Conservation (phyloP, 192 early-diverging fungal genomes). For the Cetraspora pellucida region DNA sequence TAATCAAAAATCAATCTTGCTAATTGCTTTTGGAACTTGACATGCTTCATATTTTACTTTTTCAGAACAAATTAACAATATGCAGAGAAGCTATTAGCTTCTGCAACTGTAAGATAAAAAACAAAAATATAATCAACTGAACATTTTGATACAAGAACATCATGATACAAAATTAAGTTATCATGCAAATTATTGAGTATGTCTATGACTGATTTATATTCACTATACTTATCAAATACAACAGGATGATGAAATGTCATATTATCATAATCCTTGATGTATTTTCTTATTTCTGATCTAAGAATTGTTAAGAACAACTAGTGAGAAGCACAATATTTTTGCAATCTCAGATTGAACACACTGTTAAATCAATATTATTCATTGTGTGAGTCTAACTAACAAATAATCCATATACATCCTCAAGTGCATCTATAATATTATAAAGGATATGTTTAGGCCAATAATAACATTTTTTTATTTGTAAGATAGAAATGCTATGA, state of each 20-base stretch:
- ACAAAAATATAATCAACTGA: no score
- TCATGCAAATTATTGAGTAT: slow-evolving; percentile 17
- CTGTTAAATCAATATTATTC: no score
- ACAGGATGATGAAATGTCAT: neutral
- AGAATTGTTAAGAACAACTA: slow-evolving; percentile 17
- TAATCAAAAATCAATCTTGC: no score
- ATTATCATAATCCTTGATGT: slow-evolving; percentile 11
- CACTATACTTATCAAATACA: slow-evolving; percentile 3
- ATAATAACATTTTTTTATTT: slow-evolving; percentile 2
- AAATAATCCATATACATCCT: no score
- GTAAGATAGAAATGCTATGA: neutral
- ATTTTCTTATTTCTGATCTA: slow-evolving; percentile 4
- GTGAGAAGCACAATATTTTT: no score
- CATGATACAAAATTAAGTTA: slow-evolving; percentile 2
- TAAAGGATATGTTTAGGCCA: neutral
- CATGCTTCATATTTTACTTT: slow-evolving; percentile 15
- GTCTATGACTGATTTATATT: neutral
- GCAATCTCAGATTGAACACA: no score
- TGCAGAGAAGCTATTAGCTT: neutral
- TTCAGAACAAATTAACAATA: neutral
- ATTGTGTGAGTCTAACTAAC: no score
- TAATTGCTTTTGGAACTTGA: neutral
- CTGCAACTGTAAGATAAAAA: neutral
- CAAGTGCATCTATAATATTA: slow-evolving; percentile 1
- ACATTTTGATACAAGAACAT: no score